Evolutionary conservation across 176 grass and related monocot species (phyloP), one percentile per base, ranked within the genome.

Genomic region (Dendrocalamus sinicus): DNA sequence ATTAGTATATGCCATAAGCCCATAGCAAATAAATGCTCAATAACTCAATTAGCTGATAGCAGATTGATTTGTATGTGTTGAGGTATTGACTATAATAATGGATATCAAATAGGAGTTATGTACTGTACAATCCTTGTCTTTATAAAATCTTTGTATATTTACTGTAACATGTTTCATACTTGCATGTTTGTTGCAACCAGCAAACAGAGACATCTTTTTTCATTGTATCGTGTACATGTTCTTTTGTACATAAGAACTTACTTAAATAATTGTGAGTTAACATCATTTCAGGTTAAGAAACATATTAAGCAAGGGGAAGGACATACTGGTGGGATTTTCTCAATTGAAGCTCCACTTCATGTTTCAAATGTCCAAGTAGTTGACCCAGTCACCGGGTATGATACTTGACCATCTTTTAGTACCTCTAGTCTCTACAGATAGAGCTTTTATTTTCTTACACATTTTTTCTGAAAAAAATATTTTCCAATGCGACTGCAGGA

Each of bases 281-380:
- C 1, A 3, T 72, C 6, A 37, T 93, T 93, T 76, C 83, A 98
- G 95, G 95, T 98, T 54, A 98, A 98, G 76, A 98, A 98, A 28
- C 95, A 98, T 86, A 98, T 98, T 79, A 95, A 98, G 77, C 93
- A 98, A 75, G 95, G 95, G 39, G 92, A 94, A 75, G 95, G 95
- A 20, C 93, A 98, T 76, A 84, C 81, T 60, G 93, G 95, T 62
- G 95, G 95, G n/a, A 98, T 98, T 64, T 98, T 98, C 82, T 95
- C 93, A 17, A 95, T 98, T 74, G 93, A 98, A 90, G 93, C 96
- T 70, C 96, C 96, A 47, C 96, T 98, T 95, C 96, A 98, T 92
- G 96, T 98, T 83, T 98, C 96, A 43, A 98, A 98, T 87, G 91
- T 95, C 53, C 93, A 95, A 90, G 96, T 98, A 85, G 58, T 98